phyloP scores from a whole-genome alignment of 169 alveolate genomes.

The Sarcocystis neurona region DNA sequence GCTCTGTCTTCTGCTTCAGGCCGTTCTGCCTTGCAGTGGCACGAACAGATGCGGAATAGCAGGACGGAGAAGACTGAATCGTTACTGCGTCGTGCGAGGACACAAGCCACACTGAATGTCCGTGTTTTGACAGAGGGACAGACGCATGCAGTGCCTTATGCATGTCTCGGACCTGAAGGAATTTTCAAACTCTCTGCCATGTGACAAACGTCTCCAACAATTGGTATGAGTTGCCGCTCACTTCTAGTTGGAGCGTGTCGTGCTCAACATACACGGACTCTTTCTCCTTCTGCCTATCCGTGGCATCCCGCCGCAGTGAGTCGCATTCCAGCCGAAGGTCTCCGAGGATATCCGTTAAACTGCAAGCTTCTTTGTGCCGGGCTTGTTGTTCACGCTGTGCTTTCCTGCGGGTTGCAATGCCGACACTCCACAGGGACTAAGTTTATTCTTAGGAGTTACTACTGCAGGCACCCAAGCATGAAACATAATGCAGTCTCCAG shows the following conservation, averaged over 20 bases:
- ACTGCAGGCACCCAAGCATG: background rate
- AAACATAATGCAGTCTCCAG: background rate
- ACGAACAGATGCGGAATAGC: too few species aligned
- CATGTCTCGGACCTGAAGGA: too few species aligned
- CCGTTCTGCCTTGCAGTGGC: too few species aligned
- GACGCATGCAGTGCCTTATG: too few species aligned
- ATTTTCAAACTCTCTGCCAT: too few species aligned
- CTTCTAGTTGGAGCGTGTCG: slow-evolving; percentile 6
- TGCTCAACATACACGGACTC: background rate
- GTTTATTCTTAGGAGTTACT: background rate
- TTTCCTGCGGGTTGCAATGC: background rate
- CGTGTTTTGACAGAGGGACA: too few species aligned
- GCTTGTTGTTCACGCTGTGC: background rate
- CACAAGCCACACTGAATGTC: too few species aligned
- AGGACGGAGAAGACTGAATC: too few species aligned
- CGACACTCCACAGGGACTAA: background rate
- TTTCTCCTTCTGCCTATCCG: background rate
- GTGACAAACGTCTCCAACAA: too few species aligned
- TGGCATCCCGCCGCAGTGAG: background rate
- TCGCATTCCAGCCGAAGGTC: background rate
- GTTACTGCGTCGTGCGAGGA: too few species aligned
- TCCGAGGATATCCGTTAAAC: background rate
- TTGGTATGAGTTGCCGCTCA: too few species aligned
- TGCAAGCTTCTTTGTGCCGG: background rate
- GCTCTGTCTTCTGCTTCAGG: too few species aligned